Evolutionary conservation across 495 filamentous ascomycete species (phyloP), one percentile per base, ranked within the genome.

Genomic region (Lasiosphaeria hispida): DNA sequence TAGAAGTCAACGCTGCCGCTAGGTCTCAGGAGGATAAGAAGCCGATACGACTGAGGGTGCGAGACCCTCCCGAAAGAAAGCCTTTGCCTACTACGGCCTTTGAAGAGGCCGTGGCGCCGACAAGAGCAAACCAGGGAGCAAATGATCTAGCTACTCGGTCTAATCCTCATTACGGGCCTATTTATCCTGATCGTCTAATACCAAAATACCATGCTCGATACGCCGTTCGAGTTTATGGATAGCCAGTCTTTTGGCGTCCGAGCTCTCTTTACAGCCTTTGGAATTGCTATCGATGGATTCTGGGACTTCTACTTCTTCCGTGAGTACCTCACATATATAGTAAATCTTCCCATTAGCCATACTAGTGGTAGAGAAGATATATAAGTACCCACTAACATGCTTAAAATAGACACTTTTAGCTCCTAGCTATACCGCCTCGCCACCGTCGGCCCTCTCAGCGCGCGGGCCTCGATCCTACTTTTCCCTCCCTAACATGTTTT

Each of bases 221-320:
- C 65, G 10, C 45, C 63, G 36, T 79, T 77, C 44, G 72, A 77
- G 41, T 79, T 75, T 47, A 76, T 79, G 64, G 66, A 69, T 59
- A 69, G 73, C 55, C 62, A 71, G 43, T 59, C 58, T 4, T 77
- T 77, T 48, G 76, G 75, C 7, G 70, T 74, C n/a, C 60, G 66
- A 13, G 75, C 77, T 34, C 48, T 79, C n/a, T 75, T 77, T 35
- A 72, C 75, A 0, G 53, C 48, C 8, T 52, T 69, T 10, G 75
- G 71, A 51, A 69, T 75, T 7, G 39, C 75, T 11, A 66, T 77
- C 4, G 50, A 33, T 10, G n/a, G 10, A 6, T 51, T 58, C 11
- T 50, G 55, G 44, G 47, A 43, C 10, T 49, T 30, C 30, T 43
- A 49, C 18, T 58, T 50, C 34, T 42, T 33, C 1, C 42, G 55